These are phyloP conservation scores for Candida tammaniensis DNA, from an alignment of 805 yeast species.

Conservation along the genomic window DNA sequence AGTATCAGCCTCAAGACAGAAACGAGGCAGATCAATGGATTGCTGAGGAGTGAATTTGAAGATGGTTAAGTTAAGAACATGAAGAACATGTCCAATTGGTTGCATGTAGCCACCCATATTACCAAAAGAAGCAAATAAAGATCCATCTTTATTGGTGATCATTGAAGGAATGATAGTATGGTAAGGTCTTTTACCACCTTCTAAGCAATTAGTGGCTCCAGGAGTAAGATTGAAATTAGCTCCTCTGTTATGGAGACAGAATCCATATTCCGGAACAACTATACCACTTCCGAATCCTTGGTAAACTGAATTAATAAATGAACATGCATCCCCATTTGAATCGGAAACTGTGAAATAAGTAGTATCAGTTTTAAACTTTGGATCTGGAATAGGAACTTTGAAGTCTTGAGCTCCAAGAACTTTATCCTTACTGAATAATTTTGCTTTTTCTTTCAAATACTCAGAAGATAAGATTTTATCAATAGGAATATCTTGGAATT, in stretches of 20 bases:
- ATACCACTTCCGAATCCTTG: constrained; percentile 69
- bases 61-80: constrained; percentile 59
- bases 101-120: constrained; percentile 89
- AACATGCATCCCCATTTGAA: constrained; percentile 71
- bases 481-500: constrained; percentile 36
- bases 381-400: constrained; percentile 55
- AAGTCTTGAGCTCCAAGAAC: constrained; percentile 42
- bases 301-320: constrained; percentile 75
- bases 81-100: constrained; percentile 83
- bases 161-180: constrained; percentile 84
- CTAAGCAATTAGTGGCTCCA: constrained; percentile 57
- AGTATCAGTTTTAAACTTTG: constrained; percentile 63
- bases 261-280: constrained; percentile 62
- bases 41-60: constrained; percentile 70
- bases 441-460: constrained; percentile 50
- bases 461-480: constrained; percentile 44
- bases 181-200: constrained; percentile 70
- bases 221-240: constrained; percentile 65
- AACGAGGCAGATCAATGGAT: constrained; percentile 72
- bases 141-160: constrained; percentile 51
- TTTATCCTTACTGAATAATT: constrained; percentile 38
- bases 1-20: constrained; percentile 58
- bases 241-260: constrained; percentile 73
- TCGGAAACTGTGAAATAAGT: constrained; percentile 68
- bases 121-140: constrained; percentile 68